Percentiles rank a stretch among this genome's conserved stretches.
Conservation (phyloP, 495 filamentous ascomycete genomes). For the Penicillium parvum region DNA sequence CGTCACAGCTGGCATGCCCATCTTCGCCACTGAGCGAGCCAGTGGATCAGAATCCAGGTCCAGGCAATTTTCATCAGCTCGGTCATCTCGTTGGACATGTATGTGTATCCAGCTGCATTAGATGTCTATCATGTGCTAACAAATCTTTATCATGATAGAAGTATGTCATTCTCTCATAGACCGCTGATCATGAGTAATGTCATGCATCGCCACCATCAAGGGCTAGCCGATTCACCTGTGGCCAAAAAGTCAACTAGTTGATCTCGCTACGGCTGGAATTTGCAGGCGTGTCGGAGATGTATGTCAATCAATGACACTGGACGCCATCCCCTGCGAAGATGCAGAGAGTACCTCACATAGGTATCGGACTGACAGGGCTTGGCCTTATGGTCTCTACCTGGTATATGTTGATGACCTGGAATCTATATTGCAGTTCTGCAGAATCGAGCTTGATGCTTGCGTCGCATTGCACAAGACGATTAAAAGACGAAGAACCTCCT, state of each 20-base stretch:
- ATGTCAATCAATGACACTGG: constrained; percentile 48
- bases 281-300: constrained; percentile 54
- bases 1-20: constrained; percentile 39
- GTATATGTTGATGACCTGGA: background rate
- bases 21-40: constrained; percentile 44
- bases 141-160: constrained; percentile 18
- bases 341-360: constrained; percentile 52
- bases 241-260: constrained; percentile 57
- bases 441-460: background rate
- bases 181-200: constrained; percentile 57
- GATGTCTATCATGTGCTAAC: constrained; percentile 1
- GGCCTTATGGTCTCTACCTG: background rate
- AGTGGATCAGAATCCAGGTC: constrained; percentile 50
- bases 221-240: constrained; percentile 55
- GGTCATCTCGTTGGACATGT: constrained; percentile 57
- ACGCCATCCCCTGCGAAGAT: constrained; percentile 46
- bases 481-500: background rate
- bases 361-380: constrained; percentile 33
- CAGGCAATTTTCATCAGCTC: constrained; percentile 53
- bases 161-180: constrained; percentile 56
- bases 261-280: constrained; percentile 58
- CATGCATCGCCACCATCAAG: constrained; percentile 57
- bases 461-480: background rate
- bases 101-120: constrained; percentile 2
- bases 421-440: background rate